Evolutionary conservation across 257 asterid genomes (phyloP).

Genomic region (Penstemon newberryi): DNA sequence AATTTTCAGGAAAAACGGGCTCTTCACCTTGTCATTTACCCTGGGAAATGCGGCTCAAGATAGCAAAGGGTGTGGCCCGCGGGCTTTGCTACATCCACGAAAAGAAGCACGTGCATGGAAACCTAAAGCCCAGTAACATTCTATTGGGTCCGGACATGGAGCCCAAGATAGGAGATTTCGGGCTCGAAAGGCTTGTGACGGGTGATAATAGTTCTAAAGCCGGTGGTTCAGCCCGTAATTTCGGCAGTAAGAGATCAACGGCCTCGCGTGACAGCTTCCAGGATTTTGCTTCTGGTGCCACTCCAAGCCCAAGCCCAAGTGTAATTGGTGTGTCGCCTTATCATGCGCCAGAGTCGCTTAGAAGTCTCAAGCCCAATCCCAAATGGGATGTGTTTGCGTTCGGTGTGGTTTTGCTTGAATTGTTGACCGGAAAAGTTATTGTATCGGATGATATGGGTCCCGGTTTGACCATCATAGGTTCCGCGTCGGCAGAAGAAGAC

Average conservation of each 20-base stretch:
- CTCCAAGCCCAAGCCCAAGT: conserved; percentile 90
- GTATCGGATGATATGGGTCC: conserved; percentile 67
- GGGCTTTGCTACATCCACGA: conserved; percentile 83
- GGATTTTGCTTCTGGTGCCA: conserved; percentile 59
- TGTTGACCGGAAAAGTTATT: conserved; percentile 68
- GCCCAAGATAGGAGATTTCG: conserved; percentile 91
- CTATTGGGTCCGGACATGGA: conserved; percentile 74
- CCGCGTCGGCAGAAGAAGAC: conserved; percentile 46
- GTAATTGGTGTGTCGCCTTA: conserved; percentile 69
- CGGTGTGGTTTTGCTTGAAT: conserved; percentile 72
- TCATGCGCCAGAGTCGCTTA: conserved; percentile 83
- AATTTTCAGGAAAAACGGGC: conserved; percentile 67
- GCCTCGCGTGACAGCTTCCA: conserved; percentile 80
- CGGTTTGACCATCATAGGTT: conserved; percentile 34
- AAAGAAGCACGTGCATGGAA: conserved; percentile 88
- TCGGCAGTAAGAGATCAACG: conserved; percentile 89
- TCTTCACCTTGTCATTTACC: conserved; percentile 82
- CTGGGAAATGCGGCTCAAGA: conserved; percentile 81
- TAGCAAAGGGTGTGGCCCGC: conserved; percentile 91
- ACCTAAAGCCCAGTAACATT: conserved; percentile 82
- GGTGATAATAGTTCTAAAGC: conserved; percentile 67
- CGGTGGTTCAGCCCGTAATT: conserved; percentile 69
- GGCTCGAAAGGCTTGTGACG: conserved; percentile 74
- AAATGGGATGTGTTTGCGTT: conserved; percentile 90
- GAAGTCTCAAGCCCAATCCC: conserved; percentile 84